phyloP scores from a whole-genome alignment of 2,329 filamentous ascomycete genomes.

The Corynespora cassiicola region DNA sequence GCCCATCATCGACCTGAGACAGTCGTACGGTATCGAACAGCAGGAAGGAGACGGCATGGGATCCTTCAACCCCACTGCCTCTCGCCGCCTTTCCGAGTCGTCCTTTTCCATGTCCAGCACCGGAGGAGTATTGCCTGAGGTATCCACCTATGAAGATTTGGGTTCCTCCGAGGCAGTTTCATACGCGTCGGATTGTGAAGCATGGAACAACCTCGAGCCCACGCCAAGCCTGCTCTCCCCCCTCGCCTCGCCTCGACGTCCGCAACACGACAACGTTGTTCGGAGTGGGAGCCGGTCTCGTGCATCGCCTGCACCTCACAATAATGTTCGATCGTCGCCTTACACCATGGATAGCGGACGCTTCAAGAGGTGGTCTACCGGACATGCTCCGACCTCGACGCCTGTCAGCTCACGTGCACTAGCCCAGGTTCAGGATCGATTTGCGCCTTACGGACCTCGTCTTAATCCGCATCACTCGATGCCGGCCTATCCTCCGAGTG shows the following conservation, averaged over 20 bases:
- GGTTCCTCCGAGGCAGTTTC: conserved; percentile 73
- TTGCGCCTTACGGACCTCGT: conserved; percentile 65
- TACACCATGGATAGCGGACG: conserved; percentile 72
- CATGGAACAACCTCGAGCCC: conserved; percentile 70
- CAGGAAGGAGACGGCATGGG: conserved; percentile 37
- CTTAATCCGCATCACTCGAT: conserved; percentile 53
- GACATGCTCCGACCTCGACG: conserved; percentile 65
- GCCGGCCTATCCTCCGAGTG: conserved; percentile 42
- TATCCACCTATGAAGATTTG: conserved; percentile 75
- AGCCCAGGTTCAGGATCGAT: conserved; percentile 64
- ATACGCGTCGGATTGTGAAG: conserved; percentile 65
- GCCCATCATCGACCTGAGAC: conserved; percentile 48
- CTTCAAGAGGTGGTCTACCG: conserved; percentile 80
- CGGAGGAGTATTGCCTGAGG: conserved; percentile 67
- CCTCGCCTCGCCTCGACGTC: conserved; percentile 73
- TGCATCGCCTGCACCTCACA: conserved; percentile 74
- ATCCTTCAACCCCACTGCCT: conserved; percentile 54
- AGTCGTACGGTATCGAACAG: conserved; percentile 40
- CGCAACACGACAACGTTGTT: conserved; percentile 57
- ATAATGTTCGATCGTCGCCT: conserved; percentile 71
- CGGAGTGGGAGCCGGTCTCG: conserved; percentile 69
- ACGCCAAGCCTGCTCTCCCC: conserved; percentile 75
- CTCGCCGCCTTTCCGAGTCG: conserved; percentile 73
- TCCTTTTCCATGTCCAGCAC: conserved; percentile 74
- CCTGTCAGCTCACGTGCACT: conserved; percentile 64